Conservation (phyloP, 2,329 filamentous ascomycete species). For the Apiospora koreana region DNA sequence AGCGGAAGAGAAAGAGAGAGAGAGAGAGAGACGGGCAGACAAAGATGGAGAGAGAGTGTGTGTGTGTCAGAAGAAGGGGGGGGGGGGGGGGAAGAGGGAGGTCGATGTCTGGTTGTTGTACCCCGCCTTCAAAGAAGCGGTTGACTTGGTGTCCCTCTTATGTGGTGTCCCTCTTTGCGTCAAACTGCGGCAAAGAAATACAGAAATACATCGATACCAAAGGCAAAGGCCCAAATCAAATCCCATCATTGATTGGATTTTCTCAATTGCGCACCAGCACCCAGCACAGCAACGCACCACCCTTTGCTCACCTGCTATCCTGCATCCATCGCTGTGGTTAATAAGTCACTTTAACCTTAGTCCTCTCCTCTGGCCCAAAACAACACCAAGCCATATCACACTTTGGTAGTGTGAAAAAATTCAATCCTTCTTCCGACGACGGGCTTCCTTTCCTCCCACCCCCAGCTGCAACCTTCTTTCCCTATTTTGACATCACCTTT, state of each 20-base stretch:
- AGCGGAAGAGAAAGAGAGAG: not conserved
- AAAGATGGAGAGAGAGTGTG: not conserved
- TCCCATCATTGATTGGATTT: not conserved
- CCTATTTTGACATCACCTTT: constrained; percentile 7
- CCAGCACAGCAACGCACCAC: constrained; percentile 2
- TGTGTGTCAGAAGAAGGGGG: no score
- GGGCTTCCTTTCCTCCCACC: not conserved
- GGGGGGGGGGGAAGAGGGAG: not conserved
- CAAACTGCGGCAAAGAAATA: not conserved
- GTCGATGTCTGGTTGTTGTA: not conserved
- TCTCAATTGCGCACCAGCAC: constrained; percentile 1
- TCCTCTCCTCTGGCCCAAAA: constrained; percentile 1
- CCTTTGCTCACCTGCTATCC: not conserved
- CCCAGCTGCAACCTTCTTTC: constrained; percentile 8
- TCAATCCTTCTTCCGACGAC: constrained; percentile 1
- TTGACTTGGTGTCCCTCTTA: no score
- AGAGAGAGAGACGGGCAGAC: not conserved
- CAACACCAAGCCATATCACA: constrained; percentile 9
- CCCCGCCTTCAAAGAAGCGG: not conserved
- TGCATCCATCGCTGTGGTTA: constrained; percentile 2
- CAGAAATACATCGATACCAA: not conserved
- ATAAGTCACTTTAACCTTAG: constrained; percentile 4
- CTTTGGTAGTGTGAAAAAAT: constrained; percentile 9
- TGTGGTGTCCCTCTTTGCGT: no score
- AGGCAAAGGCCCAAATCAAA: not conserved